phyloP scores from a whole-genome alignment of 75 land plant genomes.

The Selaginella moellendorffii region DNA sequence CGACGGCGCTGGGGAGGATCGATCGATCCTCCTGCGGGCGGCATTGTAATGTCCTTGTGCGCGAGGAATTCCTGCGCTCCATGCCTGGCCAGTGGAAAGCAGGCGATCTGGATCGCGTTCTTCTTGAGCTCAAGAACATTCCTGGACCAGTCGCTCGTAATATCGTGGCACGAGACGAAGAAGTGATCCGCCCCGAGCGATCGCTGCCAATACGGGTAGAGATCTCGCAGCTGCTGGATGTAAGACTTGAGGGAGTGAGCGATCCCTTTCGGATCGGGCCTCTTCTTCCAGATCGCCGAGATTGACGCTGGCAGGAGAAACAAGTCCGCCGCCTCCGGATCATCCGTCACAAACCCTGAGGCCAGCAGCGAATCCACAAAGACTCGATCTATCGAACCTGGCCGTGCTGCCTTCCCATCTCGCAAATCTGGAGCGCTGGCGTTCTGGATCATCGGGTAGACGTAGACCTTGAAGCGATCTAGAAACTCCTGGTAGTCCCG shows the following conservation, averaged over 20 bases:
- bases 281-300: background rate
- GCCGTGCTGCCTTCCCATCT: too few species aligned
- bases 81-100: constrained; percentile 24
- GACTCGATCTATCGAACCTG: too few species aligned
- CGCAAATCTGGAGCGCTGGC: background rate
- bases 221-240: constrained; percentile 20
- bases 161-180: constrained; percentile 30
- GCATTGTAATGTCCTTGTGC: constrained; percentile 53
- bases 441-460: background rate
- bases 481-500: background rate
- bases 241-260: constrained; percentile 18
- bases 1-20: background rate
- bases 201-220: constrained; percentile 49
- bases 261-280: constrained; percentile 8
- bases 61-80: constrained; percentile 24
- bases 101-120: constrained; percentile 45
- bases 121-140: constrained; percentile 60
- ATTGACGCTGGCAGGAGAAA: background rate
- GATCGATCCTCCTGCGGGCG: constrained; percentile 19
- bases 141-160: constrained; percentile 23
- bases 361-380: background rate
- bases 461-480: background rate
- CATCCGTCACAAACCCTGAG: background rate
- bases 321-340: background rate
- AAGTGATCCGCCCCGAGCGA: constrained; percentile 71